phyloP scores from a whole-genome alignment of 495 filamentous ascomycete species.

The Neurospora sp. region DNA sequence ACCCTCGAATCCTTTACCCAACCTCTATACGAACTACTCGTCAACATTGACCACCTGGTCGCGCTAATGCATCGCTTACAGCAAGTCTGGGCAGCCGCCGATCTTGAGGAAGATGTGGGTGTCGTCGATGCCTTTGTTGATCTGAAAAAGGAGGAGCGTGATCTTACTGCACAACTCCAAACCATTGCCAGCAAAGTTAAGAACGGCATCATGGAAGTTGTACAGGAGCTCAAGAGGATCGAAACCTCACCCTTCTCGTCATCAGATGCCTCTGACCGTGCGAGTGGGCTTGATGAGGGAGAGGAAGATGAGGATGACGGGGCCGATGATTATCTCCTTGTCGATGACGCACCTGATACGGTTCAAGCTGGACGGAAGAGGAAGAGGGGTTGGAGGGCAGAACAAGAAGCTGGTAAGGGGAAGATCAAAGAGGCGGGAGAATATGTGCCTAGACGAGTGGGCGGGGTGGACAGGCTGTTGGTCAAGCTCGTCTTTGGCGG shows the following conservation, averaged over 20 bases:
- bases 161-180: conserved; percentile 49
- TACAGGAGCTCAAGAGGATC: conserved; percentile 39
- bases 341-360: not conserved
- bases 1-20: conserved; percentile 57
- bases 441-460: conserved; percentile 55
- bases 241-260: conserved; percentile 4
- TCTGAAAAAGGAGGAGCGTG: conserved; percentile 54
- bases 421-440: conserved; percentile 7
- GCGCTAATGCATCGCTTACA: conserved; percentile 64
- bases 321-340: conserved; percentile 6
- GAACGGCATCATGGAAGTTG: conserved; percentile 50
- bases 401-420: conserved; percentile 4
- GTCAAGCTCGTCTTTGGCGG: conserved; percentile 73
- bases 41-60: conserved; percentile 64
- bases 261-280: not conserved
- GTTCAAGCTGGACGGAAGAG: not conserved
- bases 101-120: conserved; percentile 68
- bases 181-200: conserved; percentile 43
- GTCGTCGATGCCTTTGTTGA: conserved; percentile 65
- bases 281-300: conserved; percentile 8
- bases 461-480: conserved; percentile 65
- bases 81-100: conserved; percentile 57
- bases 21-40: conserved; percentile 58
- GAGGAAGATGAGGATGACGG: conserved; percentile 11
- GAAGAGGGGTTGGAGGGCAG: not conserved